Conservation (phyloP, 2,329 filamentous ascomycete genomes). For the Aspergillus novofumigatus region DNA sequence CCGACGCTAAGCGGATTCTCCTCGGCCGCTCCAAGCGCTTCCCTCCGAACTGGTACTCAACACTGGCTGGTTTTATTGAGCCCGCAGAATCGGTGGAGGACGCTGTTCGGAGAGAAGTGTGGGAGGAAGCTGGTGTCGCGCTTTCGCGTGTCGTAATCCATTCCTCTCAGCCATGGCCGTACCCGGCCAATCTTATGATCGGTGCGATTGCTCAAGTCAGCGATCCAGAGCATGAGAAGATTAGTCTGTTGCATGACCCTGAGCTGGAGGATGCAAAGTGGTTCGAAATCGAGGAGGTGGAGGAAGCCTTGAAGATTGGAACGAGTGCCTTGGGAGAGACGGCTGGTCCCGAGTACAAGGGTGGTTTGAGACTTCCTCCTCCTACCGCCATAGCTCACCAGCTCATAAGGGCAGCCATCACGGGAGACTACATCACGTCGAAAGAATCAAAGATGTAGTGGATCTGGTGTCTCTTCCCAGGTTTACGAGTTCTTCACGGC, state of each 20-base stretch:
- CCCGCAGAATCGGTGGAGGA: conserved; percentile 82
- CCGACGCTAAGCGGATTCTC: conserved; percentile 71
- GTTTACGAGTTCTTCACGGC: not conserved
- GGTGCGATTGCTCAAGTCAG: conserved; percentile 79
- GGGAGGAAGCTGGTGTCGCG: conserved; percentile 76
- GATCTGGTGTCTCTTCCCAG: not conserved
- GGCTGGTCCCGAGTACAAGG: conserved; percentile 65
- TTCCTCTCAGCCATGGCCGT: conserved; percentile 83
- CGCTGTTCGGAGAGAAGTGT: conserved; percentile 76
- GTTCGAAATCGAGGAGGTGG: conserved; percentile 77
- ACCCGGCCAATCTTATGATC: conserved; percentile 80
- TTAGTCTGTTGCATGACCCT: conserved; percentile 80
- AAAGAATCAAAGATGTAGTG: conserved; percentile 46
- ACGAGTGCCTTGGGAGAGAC: conserved; percentile 64
- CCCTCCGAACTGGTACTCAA: conserved; percentile 82
- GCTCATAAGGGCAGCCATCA: conserved; percentile 72
- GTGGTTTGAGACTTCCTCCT: conserved; percentile 74
- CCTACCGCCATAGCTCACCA: conserved; percentile 89
- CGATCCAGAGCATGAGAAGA: conserved; percentile 70
- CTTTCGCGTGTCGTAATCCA: conserved; percentile 77
- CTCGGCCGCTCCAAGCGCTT: conserved; percentile 82
- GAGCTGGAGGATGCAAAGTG: conserved; percentile 88
- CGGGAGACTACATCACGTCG: conserved; percentile 61
- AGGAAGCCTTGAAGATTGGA: conserved; percentile 65
- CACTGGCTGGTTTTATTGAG: conserved; percentile 81